These are phyloP conservation scores for Xylariaceae sp. DNA, from an alignment of 2,329 filamentous ascomycete genomes.

Conservation along the genomic window DNA sequence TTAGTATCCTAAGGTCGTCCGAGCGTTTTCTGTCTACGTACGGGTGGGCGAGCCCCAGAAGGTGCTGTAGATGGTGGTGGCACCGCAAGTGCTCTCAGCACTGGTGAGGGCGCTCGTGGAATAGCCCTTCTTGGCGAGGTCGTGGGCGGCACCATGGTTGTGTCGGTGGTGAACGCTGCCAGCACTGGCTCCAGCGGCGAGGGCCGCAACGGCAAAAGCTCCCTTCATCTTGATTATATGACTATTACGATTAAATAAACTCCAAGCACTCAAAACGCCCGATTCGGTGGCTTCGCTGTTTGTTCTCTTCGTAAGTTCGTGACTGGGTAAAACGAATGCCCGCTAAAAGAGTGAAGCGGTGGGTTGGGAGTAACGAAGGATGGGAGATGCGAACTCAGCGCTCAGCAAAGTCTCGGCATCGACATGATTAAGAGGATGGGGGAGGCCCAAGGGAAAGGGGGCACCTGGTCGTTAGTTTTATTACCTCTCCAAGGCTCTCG, in stretches of 20 bases:
- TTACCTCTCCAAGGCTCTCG: constrained; percentile 31
- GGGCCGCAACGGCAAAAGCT: constrained; percentile 61
- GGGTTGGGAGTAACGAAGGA: constrained; percentile 44
- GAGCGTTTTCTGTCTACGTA: no score
- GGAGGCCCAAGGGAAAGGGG: constrained; percentile 35
- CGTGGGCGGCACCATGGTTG: constrained; percentile 52
- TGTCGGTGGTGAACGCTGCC: constrained; percentile 58
- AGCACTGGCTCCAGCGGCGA: constrained; percentile 56
- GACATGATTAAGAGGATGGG: constrained; percentile 46
- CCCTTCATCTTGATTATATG: constrained; percentile 77
- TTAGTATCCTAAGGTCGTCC: no score
- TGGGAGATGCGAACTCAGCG: constrained; percentile 46
- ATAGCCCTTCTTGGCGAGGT: constrained; percentile 45
- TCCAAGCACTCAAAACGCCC: no score
- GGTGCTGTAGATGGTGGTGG: constrained; percentile 71
- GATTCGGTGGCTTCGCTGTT: no score
- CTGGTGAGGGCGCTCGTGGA: no score
- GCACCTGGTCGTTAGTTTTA: constrained; percentile 38
- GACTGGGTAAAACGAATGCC: constrained; percentile 65
- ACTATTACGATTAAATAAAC: no score
- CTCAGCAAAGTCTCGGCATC: constrained; percentile 48
- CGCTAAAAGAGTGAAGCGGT: constrained; percentile 90
- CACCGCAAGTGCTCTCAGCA: constrained; percentile 53
- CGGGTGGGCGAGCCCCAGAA: constrained; percentile 63
- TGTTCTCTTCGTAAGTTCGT: constrained; percentile 31